A percentile compares a stretch with the other conserved stretches of the same genome.
phyloP scores from a whole-genome alignment of 2,329 filamentous ascomycete genomes.

The Fusarium sp. region DNA sequence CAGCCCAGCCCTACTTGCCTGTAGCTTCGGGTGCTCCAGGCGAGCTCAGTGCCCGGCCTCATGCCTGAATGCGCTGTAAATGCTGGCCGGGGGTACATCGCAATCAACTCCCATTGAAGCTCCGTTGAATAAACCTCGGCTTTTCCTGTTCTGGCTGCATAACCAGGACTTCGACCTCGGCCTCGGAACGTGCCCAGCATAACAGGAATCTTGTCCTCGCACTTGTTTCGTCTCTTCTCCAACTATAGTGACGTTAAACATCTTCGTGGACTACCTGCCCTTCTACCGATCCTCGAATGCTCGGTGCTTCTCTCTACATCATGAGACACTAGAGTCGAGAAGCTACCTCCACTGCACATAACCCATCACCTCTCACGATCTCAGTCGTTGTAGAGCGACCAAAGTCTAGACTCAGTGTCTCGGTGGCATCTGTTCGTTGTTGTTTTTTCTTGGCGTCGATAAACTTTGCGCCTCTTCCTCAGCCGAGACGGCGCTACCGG shows the following conservation, averaged over 20 bases:
- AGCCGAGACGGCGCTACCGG: slow-evolving; percentile 21
- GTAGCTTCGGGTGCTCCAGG: slow-evolving; percentile 5
- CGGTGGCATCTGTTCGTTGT: slow-evolving; percentile 8
- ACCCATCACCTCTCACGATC: slow-evolving; percentile 6
- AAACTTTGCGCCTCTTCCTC: slow-evolving; percentile 28
- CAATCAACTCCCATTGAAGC: not conserved
- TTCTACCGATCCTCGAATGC: not conserved
- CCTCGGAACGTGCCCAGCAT: slow-evolving; percentile 25
- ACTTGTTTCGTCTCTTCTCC: slow-evolving; percentile 13
- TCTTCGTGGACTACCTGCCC: not conserved
- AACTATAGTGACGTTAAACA: not conserved
- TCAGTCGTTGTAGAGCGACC: not conserved
- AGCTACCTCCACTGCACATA: not conserved
- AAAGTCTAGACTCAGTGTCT: slow-evolving; percentile 24
- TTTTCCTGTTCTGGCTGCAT: slow-evolving; percentile 26
- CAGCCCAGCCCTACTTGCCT: not conserved
- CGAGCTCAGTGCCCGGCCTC: not conserved
- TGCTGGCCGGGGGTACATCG: slow-evolving; percentile 2
- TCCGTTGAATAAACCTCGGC: slow-evolving; percentile 34
- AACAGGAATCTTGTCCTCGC: slow-evolving; percentile 17
- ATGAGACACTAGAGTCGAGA: not conserved
- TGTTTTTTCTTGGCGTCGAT: slow-evolving; percentile 13
- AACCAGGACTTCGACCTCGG: slow-evolving; percentile 23
- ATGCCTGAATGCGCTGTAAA: slow-evolving; percentile 7
- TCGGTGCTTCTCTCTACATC: not conserved